Conservation (phyloP, 805 yeast genomes). For the Wickerhamomyces sydowiorum region DNA sequence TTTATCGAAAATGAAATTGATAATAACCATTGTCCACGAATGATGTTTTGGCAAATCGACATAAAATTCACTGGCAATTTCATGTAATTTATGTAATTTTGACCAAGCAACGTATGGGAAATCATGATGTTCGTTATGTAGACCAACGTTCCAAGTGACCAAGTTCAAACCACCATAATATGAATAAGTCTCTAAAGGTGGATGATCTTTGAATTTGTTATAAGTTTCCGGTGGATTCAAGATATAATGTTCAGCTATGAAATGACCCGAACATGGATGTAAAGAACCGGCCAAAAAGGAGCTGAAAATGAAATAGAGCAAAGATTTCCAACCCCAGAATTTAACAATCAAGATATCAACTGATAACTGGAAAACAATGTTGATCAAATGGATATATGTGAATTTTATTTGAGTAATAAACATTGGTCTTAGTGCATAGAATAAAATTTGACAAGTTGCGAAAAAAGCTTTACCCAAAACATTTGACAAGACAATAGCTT, state of each 20-base stretch:
- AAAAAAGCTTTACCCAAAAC: slow-evolving; percentile 86
- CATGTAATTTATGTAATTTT: slow-evolving; percentile 54
- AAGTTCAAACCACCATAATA: slow-evolving; percentile 78
- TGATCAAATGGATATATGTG: slow-evolving; percentile 69
- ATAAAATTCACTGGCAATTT: slow-evolving; percentile 75
- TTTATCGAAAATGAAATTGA: slow-evolving; percentile 63
- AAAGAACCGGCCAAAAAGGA: slow-evolving; percentile 86
- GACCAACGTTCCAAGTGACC: slow-evolving; percentile 89
- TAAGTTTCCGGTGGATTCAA: slow-evolving; percentile 46
- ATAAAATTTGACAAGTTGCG: slow-evolving; percentile 83
- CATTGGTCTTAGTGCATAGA: slow-evolving; percentile 89
- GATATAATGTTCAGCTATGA: slow-evolving; percentile 90
- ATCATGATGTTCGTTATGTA: slow-evolving; percentile 94
- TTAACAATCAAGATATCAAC: slow-evolving; percentile 55
- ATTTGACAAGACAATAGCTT: slow-evolving; percentile 67
- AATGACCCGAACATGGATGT: slow-evolving; percentile 94
- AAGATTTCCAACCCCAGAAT: slow-evolving; percentile 58
- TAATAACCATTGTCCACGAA: slow-evolving; percentile 75
- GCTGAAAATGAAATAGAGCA: slow-evolving; percentile 63
- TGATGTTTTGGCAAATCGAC: slow-evolving; percentile 70
- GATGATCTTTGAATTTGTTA: slow-evolving; percentile 25
- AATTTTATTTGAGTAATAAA: slow-evolving; percentile 70
- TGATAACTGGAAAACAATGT: slow-evolving; percentile 48
- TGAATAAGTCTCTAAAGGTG: slow-evolving; percentile 80
- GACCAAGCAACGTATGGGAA: slow-evolving; percentile 95